phyloP scores from a whole-genome alignment of 75 land plant species.

The Isoetes taiwanensis region DNA sequence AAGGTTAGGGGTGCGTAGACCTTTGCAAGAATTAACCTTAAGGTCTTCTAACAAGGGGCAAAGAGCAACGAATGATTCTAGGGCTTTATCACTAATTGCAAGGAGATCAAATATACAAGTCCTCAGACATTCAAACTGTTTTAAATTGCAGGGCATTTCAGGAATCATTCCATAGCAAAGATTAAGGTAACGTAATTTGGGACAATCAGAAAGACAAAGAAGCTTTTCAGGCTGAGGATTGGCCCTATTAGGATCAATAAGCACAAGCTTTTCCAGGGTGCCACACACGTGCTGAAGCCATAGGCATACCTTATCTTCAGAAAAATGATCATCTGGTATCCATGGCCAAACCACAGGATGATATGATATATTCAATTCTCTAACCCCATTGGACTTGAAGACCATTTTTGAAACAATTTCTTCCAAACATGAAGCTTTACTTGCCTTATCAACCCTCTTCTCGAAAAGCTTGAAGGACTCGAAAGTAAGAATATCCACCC shows the following conservation, averaged over 20 bases:
- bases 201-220: conserved; percentile 14
- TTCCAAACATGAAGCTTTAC: conserved; percentile 28
- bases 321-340: conserved; percentile 24
- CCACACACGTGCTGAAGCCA: conserved; percentile 18
- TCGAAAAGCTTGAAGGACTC: conserved; percentile 29
- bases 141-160: conserved; percentile 12
- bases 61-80: conserved; percentile 14
- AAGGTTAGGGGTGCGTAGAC: conserved; percentile 16
- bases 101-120: conserved; percentile 20
- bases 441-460: conserved; percentile 20
- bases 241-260: conserved; percentile 23
- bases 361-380: conserved; percentile 17
- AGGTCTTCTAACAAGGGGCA: conserved; percentile 18
- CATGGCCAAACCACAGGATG: conserved; percentile 35
- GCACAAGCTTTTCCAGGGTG: conserved; percentile 19
- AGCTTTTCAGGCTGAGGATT: conserved; percentile 18
- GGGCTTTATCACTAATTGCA: conserved; percentile 15
- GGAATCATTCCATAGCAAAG: conserved; percentile 25
- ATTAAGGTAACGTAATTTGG: conserved; percentile 22
- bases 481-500: conserved; percentile 22
- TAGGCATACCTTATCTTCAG: conserved; percentile 20
- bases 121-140: conserved; percentile 11
- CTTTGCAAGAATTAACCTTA: conserved; percentile 25
- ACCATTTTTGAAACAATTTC: conserved; percentile 21
- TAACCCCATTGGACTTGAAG: conserved; percentile 10